Percentiles rank a stretch among this genome's conserved stretches.
These are phyloP conservation scores for Wallacemonas rigidus DNA, from an alignment of 208 protist genomes.

Conservation along the genomic window DNA sequence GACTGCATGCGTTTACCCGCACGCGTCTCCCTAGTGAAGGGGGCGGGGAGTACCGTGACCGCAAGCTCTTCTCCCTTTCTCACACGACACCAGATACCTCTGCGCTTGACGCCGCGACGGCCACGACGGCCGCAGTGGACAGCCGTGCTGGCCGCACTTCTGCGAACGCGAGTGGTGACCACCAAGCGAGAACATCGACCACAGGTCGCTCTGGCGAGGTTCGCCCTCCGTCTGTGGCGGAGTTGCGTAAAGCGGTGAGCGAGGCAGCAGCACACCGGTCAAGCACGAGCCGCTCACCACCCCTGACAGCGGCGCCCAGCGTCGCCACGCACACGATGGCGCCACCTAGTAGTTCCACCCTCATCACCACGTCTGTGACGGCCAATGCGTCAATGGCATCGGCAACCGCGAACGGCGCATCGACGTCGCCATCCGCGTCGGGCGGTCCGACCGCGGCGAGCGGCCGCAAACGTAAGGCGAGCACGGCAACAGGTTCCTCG, in stretches of 20 bases:
- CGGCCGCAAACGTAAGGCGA: background rate
- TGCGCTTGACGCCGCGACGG: background rate
- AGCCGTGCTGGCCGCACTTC: too few species aligned
- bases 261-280: background rate
- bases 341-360: too few species aligned
- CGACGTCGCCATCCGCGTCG: background rate
- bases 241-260: background rate
- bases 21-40: constrained; percentile 9
- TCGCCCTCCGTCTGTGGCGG: background rate
- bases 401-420: background rate
- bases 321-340: too few species aligned
- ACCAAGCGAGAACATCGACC: background rate
- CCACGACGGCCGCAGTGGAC: background rate
- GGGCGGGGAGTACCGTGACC: background rate
- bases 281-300: background rate
- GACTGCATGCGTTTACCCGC: constrained; percentile 6
- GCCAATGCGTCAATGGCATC: background rate
- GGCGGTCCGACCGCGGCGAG: background rate
- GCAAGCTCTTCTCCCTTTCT: constrained; percentile 9
- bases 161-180: too few species aligned
- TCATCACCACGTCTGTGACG: background rate
- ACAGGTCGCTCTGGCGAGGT: background rate
- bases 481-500: background rate
- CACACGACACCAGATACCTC: background rate
- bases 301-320: background rate